Base-by-base conservation (phyloP, 345 rosid genomes). In the Pugionium dolabratum region DNA sequence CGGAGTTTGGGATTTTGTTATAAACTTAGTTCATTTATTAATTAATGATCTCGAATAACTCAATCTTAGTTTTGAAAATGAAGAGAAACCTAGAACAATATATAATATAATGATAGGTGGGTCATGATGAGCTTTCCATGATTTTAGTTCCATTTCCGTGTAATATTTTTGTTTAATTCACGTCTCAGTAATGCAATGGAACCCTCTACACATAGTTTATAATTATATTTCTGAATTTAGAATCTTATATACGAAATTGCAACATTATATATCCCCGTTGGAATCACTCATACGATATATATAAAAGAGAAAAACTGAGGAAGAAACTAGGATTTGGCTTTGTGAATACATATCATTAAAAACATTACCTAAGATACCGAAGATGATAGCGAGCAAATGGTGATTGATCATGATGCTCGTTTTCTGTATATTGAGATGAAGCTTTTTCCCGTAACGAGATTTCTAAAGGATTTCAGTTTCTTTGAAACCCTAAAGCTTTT, bases 281-380 rank as follows among this genome's bases (percentile, higher is more conserved):
- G 4, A 33, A 50, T 51, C 41, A 40, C 42, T 26, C 36, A 25
- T 31, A 40, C 36, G 43, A 41, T 49, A 41, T 3, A 9, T 18
- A 58, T 37, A 39, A 27, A 11, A 50, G 40, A 40, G 37, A 54
- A 53, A 4, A 11, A 37, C 50, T 33, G 62, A 30, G 27, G 60
- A 50, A 49, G 11, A 50, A 6, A n/a, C 4, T 5, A 9, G 3
- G 35, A 37, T 18, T 36, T 45, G 26, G 31, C 31, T 54, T 10
- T 31, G 44, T 60, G 32, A 4, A 25, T 11, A n/a, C n/a, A 36
- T 56, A 44, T 54, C 34, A 52, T 62, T 8, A 4, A 4, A 4
- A 44, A 46, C 72, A 67, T 74, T 85, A 91, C 98, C 98, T 57
- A 87, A 70, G 71, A 89, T 49, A 36, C 98, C 98, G 66, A 87